These are phyloP conservation scores for Cercospora sp. DNA, from an alignment of 2,329 filamentous ascomycete species.

Conservation along the genomic window DNA sequence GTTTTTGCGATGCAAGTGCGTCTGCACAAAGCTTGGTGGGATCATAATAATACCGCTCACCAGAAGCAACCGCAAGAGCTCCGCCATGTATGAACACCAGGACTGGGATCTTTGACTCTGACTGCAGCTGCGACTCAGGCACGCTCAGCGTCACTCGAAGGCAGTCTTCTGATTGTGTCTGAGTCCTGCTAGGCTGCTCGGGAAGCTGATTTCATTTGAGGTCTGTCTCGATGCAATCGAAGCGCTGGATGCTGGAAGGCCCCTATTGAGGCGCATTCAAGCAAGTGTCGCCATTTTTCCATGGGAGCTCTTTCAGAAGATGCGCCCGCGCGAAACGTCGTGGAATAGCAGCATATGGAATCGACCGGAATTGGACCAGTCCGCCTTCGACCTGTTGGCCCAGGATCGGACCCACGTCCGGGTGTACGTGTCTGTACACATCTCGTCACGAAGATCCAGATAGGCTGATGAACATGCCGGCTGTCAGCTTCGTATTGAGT, in stretches of 20 bases:
- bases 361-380: neutral
- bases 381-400: neutral
- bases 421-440: neutral
- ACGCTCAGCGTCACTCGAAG: neutral
- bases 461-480: neutral
- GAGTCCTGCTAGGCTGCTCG: neutral
- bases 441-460: neutral
- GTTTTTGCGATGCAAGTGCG: neutral
- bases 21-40: neutral
- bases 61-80: neutral
- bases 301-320: neutral
- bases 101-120: neutral
- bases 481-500: neutral
- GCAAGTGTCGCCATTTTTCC: neutral
- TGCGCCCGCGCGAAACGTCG: neutral
- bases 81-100: neutral
- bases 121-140: neutral
- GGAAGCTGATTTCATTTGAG: neutral
- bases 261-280: neutral
- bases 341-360: neutral
- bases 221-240: neutral
- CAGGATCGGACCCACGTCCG: neutral
- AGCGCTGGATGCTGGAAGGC: neutral
- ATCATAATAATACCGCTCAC: neutral
- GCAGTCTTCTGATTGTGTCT: neutral